Conservation (phyloP, 805 yeast genomes). For the Zygoascus bituminiphila region DNA sequence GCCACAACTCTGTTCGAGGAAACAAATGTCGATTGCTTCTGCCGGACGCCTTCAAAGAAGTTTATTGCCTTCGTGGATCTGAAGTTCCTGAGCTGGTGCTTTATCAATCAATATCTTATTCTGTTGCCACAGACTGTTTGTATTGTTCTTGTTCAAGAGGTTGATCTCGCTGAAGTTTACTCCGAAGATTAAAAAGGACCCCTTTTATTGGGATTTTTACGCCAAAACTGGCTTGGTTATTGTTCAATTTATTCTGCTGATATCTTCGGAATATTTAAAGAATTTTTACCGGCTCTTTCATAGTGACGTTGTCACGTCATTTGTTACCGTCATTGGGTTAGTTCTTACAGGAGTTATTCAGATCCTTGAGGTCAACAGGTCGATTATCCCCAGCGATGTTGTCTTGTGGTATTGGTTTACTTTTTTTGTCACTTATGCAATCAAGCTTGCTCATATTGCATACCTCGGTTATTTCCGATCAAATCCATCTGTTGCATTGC, state of each 20-base stretch:
- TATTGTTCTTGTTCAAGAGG: neutral
- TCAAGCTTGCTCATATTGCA: conserved; percentile 1
- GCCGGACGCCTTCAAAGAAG: neutral
- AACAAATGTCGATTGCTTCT: neutral
- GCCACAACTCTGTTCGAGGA: neutral
- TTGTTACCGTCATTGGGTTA: neutral
- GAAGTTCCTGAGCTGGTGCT: conserved; percentile 9
- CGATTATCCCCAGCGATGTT: neutral
- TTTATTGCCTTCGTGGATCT: neutral
- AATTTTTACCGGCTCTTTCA: neutral
- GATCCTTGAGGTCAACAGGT: neutral
- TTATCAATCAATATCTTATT: conserved; percentile 8
- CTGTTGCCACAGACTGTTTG: conserved; percentile 5
- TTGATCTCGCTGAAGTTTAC: neutral
- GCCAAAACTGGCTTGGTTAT: conserved; percentile 1
- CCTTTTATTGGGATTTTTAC: conserved; percentile 8
- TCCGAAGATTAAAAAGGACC: neutral
- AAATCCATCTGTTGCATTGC: neutral
- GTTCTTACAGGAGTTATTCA: neutral
- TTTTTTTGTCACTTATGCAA: neutral
- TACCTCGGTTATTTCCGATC: neutral
- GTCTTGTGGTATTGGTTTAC: conserved; percentile 3
- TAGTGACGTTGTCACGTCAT: neutral
- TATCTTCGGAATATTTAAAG: neutral
- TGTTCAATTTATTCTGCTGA: neutral